Base-by-base conservation (phyloP, 768 basidiomycete genomes). In the Leccinum rimulosum region DNA sequence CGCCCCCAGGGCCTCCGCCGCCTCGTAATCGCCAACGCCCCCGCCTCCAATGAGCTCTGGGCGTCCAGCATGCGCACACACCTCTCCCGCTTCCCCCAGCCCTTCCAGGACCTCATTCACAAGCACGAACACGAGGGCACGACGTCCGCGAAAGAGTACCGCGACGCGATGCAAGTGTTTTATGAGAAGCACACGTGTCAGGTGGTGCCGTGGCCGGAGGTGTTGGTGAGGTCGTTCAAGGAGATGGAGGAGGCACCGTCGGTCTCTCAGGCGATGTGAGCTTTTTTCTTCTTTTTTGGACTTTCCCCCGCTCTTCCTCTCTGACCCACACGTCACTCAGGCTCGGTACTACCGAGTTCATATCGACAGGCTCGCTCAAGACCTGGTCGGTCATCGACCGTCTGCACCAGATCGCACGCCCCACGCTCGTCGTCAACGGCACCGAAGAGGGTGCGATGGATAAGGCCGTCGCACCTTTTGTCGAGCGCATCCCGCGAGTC, bases 331-430 rank as follows among this genome's bases (percentile, higher is more conserved):
- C 25, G 22, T n/a, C 2, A 33, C 33, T 3, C 11, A 65, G 61
- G 57, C 31, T 57, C 28, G 52, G 64, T 35, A 14, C 70, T 2
- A 68, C 71, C 9, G 74, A 74, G 59, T 77, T 77, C 64, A 61
- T 66, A 52, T 68, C 74, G 14, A 76, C 75, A 7, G 77, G 76
- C 1, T 66, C 75, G 4, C 60, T 83, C 40, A 76, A 76, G 64
- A 61, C 69, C 2, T 85, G 82, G 82, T 68, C 74, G 2, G 74
- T 82, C 51, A 66, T 80, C 8, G 75, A 78, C 36, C 73, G 76
- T 17, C 63, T 82, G 10, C 68, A 74, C 59, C 74, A 68, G 28
- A 78, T 82, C 31, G 54, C 61, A 17, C 69, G 71, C 7, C 76
- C 78, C 0, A 76, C 75, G 1, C 66, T 83, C 47, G 63, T 77